Evolutionary conservation across 331 rosid species (phyloP), one percentile per base, ranked within the genome.

Genomic region (Pyrus hybrid): DNA sequence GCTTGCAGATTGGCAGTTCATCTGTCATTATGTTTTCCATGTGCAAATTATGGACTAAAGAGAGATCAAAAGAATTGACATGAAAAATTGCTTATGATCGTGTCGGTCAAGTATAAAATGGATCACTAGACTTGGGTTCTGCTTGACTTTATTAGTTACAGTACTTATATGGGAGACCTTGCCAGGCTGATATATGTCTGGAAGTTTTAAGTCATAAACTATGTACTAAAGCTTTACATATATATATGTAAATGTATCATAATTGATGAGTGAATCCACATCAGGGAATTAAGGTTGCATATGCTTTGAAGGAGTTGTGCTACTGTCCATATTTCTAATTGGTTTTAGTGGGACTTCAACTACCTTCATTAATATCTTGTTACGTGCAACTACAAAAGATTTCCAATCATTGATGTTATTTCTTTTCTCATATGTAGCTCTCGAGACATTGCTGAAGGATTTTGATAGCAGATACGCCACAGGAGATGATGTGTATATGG

Each of bases 391-490:
- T 7, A 29, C 14, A n/a, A 7, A 13, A 54, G 65, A n/a, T 33
- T 72, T 10, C 45, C 32, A 18, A 9, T 32, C 0, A 4, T n/a
- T 21, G 23, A 56, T 33, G 64, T 51, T 29, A 7, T 32, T 56
- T 33, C 21, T 17, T 45, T 18, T 76, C 37, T 30, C 30, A 22
- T 30, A n/a, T 81, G 68, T 70, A 86, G 90, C 80, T 78, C 84
- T 83, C 30, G 89, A 86, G 77, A 86, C 67, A 56, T 69, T 83
- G 58, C 71, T 81, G 76, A 78, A 86, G 85, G 74, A 83, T 65
- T 67, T 63, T 83, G 80, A 80, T 70, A 68, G 82, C 5, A 75
- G 26, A 58, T 81, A 69, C 81, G 85, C 87, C 56, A 73, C 85
- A 1, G 87, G 85, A 33, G 85, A 83, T 68, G 82, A 76, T 62